Evolutionary conservation across 805 yeast species (phyloP).

Genomic region (Starmerella tilneyi): DNA sequence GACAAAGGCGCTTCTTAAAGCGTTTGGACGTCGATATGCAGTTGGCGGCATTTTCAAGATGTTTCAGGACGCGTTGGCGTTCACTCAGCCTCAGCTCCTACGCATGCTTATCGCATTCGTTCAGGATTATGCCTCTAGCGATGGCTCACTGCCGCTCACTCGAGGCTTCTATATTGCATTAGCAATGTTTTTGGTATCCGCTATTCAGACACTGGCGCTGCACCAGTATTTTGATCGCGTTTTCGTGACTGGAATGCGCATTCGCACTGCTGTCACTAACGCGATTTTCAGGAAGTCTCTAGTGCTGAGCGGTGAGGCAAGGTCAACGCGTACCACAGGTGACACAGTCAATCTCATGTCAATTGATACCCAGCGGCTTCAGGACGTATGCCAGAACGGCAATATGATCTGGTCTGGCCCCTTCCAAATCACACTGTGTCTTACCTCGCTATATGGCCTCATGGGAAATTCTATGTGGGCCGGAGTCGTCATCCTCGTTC

Average conservation of each 20-base stretch:
- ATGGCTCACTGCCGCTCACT: slow-evolving; percentile 34
- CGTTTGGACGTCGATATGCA: slow-evolving; percentile 65
- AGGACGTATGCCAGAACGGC: slow-evolving; percentile 68
- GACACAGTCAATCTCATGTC: slow-evolving; percentile 92
- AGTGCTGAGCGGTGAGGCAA: slow-evolving; percentile 54
- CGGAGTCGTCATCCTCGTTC: slow-evolving; percentile 64
- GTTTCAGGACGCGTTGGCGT: slow-evolving; percentile 67
- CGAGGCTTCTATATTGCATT: slow-evolving; percentile 55
- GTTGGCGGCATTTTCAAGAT: slow-evolving; percentile 65
- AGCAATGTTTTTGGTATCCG: slow-evolving; percentile 51
- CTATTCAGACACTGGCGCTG: slow-evolving; percentile 49
- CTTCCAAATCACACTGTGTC: slow-evolving; percentile 69
- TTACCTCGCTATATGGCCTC: slow-evolving; percentile 57
- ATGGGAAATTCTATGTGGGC: slow-evolving; percentile 91
- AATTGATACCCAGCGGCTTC: slow-evolving; percentile 82
- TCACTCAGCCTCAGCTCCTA: slow-evolving; percentile 77
- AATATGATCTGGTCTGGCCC: slow-evolving; percentile 89
- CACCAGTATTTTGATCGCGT: slow-evolving; percentile 54
- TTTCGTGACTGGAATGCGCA: slow-evolving; percentile 50
- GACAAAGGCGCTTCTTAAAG: slow-evolving; percentile 47
- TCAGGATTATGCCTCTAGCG: slow-evolving; percentile 34
- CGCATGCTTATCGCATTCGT: slow-evolving; percentile 54
- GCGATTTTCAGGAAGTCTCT: slow-evolving; percentile 63
- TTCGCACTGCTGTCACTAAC: slow-evolving; percentile 50
- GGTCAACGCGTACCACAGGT: slow-evolving; percentile 64